Evolutionary conservation across 768 basidiomycete species (phyloP).

Genomic region (Suillus alpinus): DNA sequence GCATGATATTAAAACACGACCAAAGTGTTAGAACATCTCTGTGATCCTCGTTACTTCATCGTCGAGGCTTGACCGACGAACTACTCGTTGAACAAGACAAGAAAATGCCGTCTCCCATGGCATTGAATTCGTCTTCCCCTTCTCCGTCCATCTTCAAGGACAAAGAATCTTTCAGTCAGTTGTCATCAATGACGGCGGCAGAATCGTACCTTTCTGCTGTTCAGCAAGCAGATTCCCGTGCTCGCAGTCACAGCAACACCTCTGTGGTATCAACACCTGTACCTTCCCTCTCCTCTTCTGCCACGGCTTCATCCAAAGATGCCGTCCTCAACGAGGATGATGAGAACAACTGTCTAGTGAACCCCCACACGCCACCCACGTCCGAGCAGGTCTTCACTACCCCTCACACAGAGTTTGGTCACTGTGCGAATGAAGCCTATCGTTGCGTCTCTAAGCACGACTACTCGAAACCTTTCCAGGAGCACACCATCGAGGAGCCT

Average conservation of each 20-base stretch:
- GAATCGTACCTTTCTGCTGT: slow-evolving; percentile 60
- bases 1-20: not conserved
- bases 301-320: slow-evolving; percentile 69
- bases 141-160: slow-evolving; percentile 61
- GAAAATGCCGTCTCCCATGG: slow-evolving; percentile 60
- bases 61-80: slow-evolving; percentile 7
- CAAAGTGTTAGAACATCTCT: not conserved
- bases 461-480: slow-evolving; percentile 41
- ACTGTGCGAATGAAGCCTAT: slow-evolving; percentile 75
- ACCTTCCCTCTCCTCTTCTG: slow-evolving; percentile 69
- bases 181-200: slow-evolving; percentile 46
- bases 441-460: slow-evolving; percentile 65
- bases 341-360: slow-evolving; percentile 53
- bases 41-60: slow-evolving; percentile 3
- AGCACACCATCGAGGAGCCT: slow-evolving; percentile 75
- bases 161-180: slow-evolving; percentile 40
- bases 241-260: slow-evolving; percentile 42
- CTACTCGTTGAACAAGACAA: slow-evolving; percentile 7
- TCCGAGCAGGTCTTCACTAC: slow-evolving; percentile 78
- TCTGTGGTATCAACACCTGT: slow-evolving; percentile 66
- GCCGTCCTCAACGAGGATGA: slow-evolving; percentile 57
- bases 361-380: slow-evolving; percentile 65
- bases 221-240: slow-evolving; percentile 64
- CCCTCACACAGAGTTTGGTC: slow-evolving; percentile 89
- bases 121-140: slow-evolving; percentile 48